These are phyloP conservation scores for Diplodia intermedia DNA, from an alignment of 2,329 filamentous ascomycete species.

Conservation along the genomic window DNA sequence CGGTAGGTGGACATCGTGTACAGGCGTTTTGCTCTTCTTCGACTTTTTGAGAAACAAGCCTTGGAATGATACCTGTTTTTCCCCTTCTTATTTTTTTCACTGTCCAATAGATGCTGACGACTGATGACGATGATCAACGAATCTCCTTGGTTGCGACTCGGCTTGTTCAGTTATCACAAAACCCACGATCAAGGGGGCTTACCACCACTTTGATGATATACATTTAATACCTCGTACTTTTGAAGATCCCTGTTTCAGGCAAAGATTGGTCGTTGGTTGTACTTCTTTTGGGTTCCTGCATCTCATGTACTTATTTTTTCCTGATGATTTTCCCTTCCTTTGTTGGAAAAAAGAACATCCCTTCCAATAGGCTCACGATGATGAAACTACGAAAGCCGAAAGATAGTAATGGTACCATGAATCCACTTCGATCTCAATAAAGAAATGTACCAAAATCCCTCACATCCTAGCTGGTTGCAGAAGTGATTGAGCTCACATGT, in stretches of 20 bases:
- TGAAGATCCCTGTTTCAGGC: not conserved
- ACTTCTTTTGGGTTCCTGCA: not conserved
- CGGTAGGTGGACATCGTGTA: conserved; percentile 2
- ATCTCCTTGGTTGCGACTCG: conserved; percentile 7
- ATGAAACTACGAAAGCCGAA: conserved; percentile 1
- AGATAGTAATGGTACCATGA: conserved; percentile 24
- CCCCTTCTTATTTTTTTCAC: not conserved
- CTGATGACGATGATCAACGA: conserved; percentile 16
- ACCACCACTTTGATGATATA: not conserved
- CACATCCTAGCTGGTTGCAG: too few species aligned
- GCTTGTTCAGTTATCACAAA: not conserved
- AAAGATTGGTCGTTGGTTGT: not conserved
- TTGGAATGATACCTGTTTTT: conserved; percentile 21
- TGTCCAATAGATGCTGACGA: conserved; percentile 17
- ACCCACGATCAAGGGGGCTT: not conserved
- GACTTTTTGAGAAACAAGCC: not conserved
- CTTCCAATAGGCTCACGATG: not conserved
- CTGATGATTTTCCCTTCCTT: not conserved
- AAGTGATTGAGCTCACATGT: too few species aligned
- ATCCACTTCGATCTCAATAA: too few species aligned
- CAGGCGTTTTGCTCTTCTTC: conserved; percentile 2
- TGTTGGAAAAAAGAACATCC: conserved; percentile 7
- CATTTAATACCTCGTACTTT: conserved; percentile 17
- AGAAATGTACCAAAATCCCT: not conserved
- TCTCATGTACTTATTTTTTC: not conserved